Percentiles rank a stretch among this genome's conserved stretches.
These are phyloP conservation scores for Xylaria curta DNA, from an alignment of 495 filamentous ascomycete genomes.

Conservation along the genomic window DNA sequence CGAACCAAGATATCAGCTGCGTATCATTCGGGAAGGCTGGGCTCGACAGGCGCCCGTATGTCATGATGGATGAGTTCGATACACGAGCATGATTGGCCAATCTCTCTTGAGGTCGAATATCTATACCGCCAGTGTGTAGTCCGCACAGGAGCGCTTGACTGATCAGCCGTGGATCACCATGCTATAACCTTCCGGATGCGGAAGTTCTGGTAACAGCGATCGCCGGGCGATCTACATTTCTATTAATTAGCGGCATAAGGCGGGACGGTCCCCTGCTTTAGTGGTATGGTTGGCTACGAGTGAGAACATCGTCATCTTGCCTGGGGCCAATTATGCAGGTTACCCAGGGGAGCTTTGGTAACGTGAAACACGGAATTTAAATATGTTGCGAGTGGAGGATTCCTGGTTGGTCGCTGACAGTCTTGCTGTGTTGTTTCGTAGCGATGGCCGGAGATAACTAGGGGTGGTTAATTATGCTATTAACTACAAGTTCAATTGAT, in stretches of 20 bases:
- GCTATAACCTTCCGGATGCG: slow-evolving; percentile 14
- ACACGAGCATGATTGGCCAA: slow-evolving; percentile 9
- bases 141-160: background rate
- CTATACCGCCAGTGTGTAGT: slow-evolving; percentile 1
- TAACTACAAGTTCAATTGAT: background rate
- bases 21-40: slow-evolving; percentile 2
- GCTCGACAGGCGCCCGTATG: background rate
- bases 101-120: background rate
- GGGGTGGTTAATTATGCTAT: background rate
- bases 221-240: slow-evolving; percentile 19
- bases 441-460: slow-evolving; percentile 8
- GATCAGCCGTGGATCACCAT: background rate
- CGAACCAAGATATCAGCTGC: slow-evolving; percentile 13
- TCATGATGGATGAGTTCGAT: background rate
- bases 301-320: slow-evolving; percentile 13
- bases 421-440: background rate
- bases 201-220: slow-evolving; percentile 10
- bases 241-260: slow-evolving; percentile 9
- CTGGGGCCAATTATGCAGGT: slow-evolving; percentile 5
- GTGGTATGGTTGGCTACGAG: background rate
- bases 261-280: background rate
- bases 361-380: slow-evolving; percentile 19
- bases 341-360: background rate
- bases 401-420: slow-evolving; percentile 1
- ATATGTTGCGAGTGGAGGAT: background rate